These are phyloP conservation scores for Carex kokanica DNA, from an alignment of 176 grass and related monocot genomes.

Conservation along the genomic window DNA sequence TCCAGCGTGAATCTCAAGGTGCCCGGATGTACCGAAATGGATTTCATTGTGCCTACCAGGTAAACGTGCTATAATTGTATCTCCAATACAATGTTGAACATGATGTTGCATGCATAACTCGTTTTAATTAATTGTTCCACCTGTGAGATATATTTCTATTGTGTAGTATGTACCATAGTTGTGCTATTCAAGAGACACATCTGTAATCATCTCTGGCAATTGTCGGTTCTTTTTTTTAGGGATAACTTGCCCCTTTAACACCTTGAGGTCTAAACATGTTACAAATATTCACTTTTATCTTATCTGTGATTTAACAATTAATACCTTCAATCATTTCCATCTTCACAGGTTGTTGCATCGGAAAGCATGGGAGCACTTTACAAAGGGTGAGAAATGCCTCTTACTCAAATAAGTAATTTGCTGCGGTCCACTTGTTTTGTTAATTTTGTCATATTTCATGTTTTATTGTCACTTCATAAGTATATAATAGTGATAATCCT, in stretches of 20 bases:
- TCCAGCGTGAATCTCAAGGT: slow-evolving; percentile 59
- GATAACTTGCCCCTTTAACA: neutral
- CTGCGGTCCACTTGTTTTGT: neutral
- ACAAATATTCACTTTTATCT: neutral
- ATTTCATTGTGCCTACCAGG: slow-evolving; percentile 93
- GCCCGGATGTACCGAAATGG: slow-evolving; percentile 61
- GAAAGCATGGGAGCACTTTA: slow-evolving; percentile 80
- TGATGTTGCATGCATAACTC: neutral
- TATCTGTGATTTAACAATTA: neutral
- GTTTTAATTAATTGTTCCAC: neutral
- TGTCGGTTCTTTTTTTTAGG: neutral
- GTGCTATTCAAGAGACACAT: neutral
- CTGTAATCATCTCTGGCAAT: neutral
- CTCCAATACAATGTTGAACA: neutral
- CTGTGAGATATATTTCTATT: neutral
- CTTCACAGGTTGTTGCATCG: slow-evolving; percentile 60
- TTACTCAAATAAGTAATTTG: neutral
- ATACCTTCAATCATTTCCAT: slow-evolving; percentile 13
- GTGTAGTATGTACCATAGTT: neutral
- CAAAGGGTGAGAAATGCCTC: slow-evolving; percentile 58
- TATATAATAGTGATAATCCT: neutral
- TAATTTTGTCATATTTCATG: neutral
- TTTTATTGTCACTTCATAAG: neutral
- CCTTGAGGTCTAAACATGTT: neutral
- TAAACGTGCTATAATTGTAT: slow-evolving; percentile 31